phyloP scores from a whole-genome alignment of 768 basidiomycete genomes.

The Kondoa malvinella region DNA sequence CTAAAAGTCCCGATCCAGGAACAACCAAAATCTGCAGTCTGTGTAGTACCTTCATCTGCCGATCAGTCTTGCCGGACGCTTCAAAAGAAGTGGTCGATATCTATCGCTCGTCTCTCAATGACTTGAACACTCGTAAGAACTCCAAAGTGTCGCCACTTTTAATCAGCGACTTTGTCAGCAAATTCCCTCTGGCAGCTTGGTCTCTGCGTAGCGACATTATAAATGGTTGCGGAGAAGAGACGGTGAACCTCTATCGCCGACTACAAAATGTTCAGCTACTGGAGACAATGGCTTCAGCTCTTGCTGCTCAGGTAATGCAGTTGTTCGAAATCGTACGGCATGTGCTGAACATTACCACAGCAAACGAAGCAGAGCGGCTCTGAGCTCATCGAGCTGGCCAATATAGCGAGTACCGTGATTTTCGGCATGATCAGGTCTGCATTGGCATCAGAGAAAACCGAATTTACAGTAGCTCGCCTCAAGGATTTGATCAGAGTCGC shows the following conservation, averaged over 20 bases:
- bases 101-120: neutral
- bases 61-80: neutral
- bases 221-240: constrained; percentile 32
- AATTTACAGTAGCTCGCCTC: constrained; percentile 43
- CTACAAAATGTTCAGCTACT: constrained; percentile 40
- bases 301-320: constrained; percentile 29
- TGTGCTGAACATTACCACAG: neutral
- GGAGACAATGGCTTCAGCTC: constrained; percentile 40
- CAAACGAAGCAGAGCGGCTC: neutral
- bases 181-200: constrained; percentile 15
- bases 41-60: neutral
- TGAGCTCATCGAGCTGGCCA: neutral
- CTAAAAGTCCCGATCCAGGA: neutral
- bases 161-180: neutral
- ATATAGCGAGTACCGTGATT: neutral
- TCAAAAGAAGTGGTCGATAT: neutral
- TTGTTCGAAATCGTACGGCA: neutral
- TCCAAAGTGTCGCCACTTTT: neutral
- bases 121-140: neutral
- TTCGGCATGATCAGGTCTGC: constrained; percentile 32
- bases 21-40: neutral
- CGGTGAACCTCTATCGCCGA: constrained; percentile 27
- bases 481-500: constrained; percentile 66
- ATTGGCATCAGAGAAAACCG: constrained; percentile 36
- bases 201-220: constrained; percentile 28